Percentiles rank a stretch among this genome's conserved stretches.
Evolutionary conservation across 1,139 yeast genomes (phyloP).

Genomic region (Geotrichum australiense): DNA sequence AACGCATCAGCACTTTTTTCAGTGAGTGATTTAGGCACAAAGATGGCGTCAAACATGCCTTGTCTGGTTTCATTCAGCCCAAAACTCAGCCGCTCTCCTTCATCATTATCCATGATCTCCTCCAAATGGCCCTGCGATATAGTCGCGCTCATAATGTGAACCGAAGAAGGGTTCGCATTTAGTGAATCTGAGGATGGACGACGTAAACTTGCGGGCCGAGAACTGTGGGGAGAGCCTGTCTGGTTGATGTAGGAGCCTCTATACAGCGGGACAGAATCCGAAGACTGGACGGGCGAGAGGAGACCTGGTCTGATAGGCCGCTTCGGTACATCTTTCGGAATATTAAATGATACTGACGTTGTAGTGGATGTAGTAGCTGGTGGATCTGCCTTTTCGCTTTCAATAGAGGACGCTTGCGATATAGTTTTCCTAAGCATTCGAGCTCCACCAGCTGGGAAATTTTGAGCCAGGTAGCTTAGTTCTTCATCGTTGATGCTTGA

Average conservation of each 20-base stretch:
- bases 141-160: not conserved
- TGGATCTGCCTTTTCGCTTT: not conserved
- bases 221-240: slow-evolving; percentile 8
- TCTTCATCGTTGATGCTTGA: too few relatives aligned
- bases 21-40: slow-evolving; percentile 31
- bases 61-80: slow-evolving; percentile 41
- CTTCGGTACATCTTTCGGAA: not conserved
- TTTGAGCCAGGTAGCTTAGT: too few relatives aligned
- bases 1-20: slow-evolving; percentile 20
- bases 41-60: slow-evolving; percentile 45
- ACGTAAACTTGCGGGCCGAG: slow-evolving; percentile 9
- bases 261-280: slow-evolving; percentile 20
- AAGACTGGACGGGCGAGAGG: slow-evolving; percentile 14
- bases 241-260: slow-evolving; percentile 21
- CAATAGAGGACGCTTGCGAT: slow-evolving; percentile 14
- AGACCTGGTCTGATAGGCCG: slow-evolving; percentile 8
- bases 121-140: slow-evolving; percentile 10
- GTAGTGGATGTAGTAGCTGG: not conserved
- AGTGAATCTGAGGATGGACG: slow-evolving; percentile 1
- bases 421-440: slow-evolving; percentile 10
- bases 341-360: slow-evolving; percentile 2
- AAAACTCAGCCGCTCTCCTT: slow-evolving; percentile 20
- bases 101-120: slow-evolving; percentile 4
- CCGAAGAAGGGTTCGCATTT: not conserved
- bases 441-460: slow-evolving; percentile 10